phyloP scores from a whole-genome alignment of 2,329 filamentous ascomycete species.

The Reticulascus tulasneorum region DNA sequence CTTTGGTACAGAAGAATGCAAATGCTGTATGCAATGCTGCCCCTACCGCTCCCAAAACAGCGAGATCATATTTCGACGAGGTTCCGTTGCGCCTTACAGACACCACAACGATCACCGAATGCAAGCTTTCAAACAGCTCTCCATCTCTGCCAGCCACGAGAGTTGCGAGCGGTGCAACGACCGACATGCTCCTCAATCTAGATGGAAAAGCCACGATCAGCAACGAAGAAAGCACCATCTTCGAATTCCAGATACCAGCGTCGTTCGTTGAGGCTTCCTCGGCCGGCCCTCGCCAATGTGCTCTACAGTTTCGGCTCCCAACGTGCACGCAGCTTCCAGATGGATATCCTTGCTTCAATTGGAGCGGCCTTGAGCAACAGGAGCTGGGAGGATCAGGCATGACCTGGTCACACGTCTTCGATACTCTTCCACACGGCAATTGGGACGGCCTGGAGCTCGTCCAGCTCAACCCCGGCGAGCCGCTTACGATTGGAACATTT shows the following conservation, averaged over 20 bases:
- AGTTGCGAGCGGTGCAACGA: background rate
- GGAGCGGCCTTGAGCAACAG: constrained; percentile 2
- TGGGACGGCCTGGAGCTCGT: background rate
- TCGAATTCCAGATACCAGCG: constrained; percentile 1
- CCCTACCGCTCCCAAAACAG: background rate
- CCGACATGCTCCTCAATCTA: background rate
- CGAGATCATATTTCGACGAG: no score
- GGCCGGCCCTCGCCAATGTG: background rate
- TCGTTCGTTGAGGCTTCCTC: background rate
- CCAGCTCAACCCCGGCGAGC: background rate
- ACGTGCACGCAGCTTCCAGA: background rate
- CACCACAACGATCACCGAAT: background rate
- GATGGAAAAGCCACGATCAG: constrained; percentile 2
- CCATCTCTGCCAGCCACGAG: background rate
- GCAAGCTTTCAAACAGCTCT: background rate
- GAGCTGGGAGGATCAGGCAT: background rate
- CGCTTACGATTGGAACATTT: background rate
- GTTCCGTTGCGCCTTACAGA: background rate
- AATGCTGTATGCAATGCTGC: background rate
- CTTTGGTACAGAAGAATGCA: background rate
- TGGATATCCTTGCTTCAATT: background rate
- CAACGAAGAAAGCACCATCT: background rate
- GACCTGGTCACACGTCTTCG: constrained; percentile 2
- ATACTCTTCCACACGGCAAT: background rate
- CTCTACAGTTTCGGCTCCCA: constrained; percentile 1